Evolutionary conservation across 2,329 filamentous ascomycete genomes (phyloP), one percentile per base, ranked within the genome.

Genomic region (Ophiostoma tasmaniense): DNA sequence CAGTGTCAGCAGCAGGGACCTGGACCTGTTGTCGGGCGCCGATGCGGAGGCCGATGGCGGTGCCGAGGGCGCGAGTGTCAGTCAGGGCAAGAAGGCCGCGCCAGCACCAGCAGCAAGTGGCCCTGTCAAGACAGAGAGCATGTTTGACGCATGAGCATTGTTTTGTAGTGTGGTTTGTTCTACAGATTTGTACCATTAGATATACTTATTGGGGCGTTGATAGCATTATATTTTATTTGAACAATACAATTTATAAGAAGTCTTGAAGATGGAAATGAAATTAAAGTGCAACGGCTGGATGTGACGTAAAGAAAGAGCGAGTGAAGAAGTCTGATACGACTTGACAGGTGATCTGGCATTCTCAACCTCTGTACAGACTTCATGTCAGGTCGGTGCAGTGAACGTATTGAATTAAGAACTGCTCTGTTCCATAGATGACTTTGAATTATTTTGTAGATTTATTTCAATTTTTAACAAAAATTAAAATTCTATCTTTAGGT

Each of bases 11-110:
- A 52, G 39, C 42, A 30, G 64, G 66, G 90, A 93, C 77, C 81
- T 87, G 67, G 90, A 92, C 76, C 78, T 93, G 17, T 78, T 93
- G 17, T 89, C 90, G 73, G 91, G 90, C 0, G 89, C 89, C 1
- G 91, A 94, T 76, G 90, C 88, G 1, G 86, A 87, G 73, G 88
- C 90, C 0, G 85, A 85, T 14, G 85, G 64, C 64, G 64, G 37
- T 64, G 61, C 61, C 17, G 61, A 64, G 61, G 61, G 17, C 5
- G 33, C 61, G n/a, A 42, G n/a, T 4, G 64, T 25, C 35, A 65
- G 35, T n/a, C 30, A 37, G 20, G n/a, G 61, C 35, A 37, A 39
- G 11, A 65, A 65, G 35, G 64, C 33, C 2, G 37, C 37, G 22
- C 22, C 64, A 22, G 13, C 25, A 7, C 55, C 13, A 37, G 25